phyloP scores from a whole-genome alignment of 441 rosid species.

The Sinapis alba region DNA sequence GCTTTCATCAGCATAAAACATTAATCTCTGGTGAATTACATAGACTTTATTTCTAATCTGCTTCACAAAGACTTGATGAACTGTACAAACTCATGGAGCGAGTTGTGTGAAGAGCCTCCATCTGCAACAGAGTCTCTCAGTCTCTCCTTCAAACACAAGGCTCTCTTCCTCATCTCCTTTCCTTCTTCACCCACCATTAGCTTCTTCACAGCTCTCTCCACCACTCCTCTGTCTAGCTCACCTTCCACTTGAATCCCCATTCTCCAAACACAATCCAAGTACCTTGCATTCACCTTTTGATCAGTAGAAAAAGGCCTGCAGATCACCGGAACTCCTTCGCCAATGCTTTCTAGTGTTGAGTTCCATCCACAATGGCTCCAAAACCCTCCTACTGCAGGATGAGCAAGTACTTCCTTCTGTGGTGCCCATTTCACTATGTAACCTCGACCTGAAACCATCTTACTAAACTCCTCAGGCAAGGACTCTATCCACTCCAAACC shows the following conservation, averaged over 20 bases:
- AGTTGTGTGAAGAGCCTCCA: constrained; percentile 33
- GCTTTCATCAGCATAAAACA: neutral
- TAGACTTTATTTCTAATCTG: neutral
- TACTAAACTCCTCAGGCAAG: constrained; percentile 29
- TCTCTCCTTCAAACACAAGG: constrained; percentile 22
- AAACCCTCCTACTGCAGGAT: constrained; percentile 17
- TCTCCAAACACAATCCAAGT: constrained; percentile 42
- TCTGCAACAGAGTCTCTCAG: neutral
- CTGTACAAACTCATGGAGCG: constrained; percentile 18
- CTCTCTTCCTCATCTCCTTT: constrained; percentile 33
- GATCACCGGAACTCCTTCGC: constrained; percentile 33
- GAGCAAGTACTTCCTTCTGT: constrained; percentile 7
- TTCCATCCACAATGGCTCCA: constrained; percentile 19
- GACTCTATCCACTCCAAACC: constrained; percentile 33
- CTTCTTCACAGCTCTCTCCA: constrained; percentile 32
- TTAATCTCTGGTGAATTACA: neutral
- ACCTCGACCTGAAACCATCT: constrained; percentile 28
- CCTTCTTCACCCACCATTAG: constrained; percentile 44
- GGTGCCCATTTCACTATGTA: constrained; percentile 19
- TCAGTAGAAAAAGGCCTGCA: constrained; percentile 38
- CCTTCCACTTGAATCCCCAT: constrained; percentile 38
- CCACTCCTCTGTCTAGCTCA: constrained; percentile 22
- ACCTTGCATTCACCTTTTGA: constrained; percentile 36
- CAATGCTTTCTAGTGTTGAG: constrained; percentile 14
- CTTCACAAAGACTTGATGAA: neutral